phyloP scores from a whole-genome alignment of 495 filamentous ascomycete genomes.

The Pseudomonodictys pantanalensis region DNA sequence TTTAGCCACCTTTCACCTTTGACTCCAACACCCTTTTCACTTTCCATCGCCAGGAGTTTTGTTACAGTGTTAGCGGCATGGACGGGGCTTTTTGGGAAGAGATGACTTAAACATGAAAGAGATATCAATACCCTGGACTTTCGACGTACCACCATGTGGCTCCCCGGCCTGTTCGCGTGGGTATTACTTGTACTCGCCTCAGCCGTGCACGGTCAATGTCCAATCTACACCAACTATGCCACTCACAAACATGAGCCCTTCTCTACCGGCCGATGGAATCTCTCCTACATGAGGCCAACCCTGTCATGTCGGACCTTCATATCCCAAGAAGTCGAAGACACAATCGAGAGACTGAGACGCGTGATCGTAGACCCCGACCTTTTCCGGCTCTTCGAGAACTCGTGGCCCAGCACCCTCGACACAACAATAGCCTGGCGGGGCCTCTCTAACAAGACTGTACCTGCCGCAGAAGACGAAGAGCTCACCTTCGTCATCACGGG shows the following conservation, averaged over 20 bases:
- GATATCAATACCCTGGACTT: too few species aligned
- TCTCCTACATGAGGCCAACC: conserved; percentile 57
- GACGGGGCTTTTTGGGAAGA: too few species aligned
- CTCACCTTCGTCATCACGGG: conserved; percentile 63
- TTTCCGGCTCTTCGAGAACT: conserved; percentile 61
- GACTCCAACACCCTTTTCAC: too few species aligned
- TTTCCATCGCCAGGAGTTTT: too few species aligned
- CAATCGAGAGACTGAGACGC: conserved; percentile 48
- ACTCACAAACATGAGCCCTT: conserved; percentile 35
- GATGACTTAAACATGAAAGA: too few species aligned
- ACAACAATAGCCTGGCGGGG: conserved; percentile 66
- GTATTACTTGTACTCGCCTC: neutral
- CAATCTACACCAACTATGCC: conserved; percentile 41
- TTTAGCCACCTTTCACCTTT: too few species aligned
- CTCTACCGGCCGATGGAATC: conserved; percentile 42
- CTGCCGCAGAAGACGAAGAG: conserved; percentile 43
- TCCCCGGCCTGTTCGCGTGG: neutral
- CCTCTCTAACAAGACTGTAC: conserved; percentile 41
- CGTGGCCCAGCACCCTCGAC: conserved; percentile 65
- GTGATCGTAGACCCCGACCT: conserved; percentile 63
- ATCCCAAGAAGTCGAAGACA: conserved; percentile 51
- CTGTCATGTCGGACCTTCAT: conserved; percentile 60
- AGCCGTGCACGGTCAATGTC: conserved; percentile 38
- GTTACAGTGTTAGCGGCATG: too few species aligned
- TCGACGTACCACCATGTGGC: neutral